Base-by-base conservation (phyloP, 352 stramenopile genomes). In the Globisporangium yorkense region DNA sequence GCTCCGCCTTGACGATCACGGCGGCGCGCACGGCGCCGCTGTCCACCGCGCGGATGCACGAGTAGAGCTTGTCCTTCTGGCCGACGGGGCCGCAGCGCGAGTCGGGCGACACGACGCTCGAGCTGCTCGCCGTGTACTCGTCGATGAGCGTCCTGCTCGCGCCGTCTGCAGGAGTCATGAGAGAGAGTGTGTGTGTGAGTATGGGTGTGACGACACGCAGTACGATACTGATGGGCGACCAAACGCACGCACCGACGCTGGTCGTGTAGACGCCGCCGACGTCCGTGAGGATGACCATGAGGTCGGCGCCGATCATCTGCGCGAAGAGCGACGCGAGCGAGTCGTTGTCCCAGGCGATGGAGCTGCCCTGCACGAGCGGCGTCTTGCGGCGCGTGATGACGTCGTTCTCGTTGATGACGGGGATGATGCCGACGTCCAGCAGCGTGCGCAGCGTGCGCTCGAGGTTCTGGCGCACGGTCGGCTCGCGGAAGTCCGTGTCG, bases 391-490 rank as follows among this genome's bases (percentile, higher is more conserved):
- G 64, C 51, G 81, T 82, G 57, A 94, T 90, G 47, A 94, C 78
- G 63, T 94, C 84, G 62, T 94, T 94, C 63, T 94, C 84, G 61
- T 94, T 94, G 56, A 94, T 87, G 16, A 94, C 71, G 0, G 84
- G 84, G 64, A 94, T 92, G 60, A 94, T 94, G 5, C 82, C 81
- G 29, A 94, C 80, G 46, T 89, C 76, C 41, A 94, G 62, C 51
- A 94, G 68, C 29, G 81, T 74, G 8, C 66, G 64, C 27, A 94
- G 63, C 0, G 84, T 90, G 20, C 67, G 70, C 56, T 85, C 75
- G 48, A 94, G 61, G 59, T 92, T 94, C 40, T 68, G 61, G 3
- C 84, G 80, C 31, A 90, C 72, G 21, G 66, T 63, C 0, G 82
- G 80, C 37, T 82, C 68, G 50, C 80, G 61, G 58, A 94, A 94